Percentiles rank a stretch among this genome's conserved stretches.
These are phyloP conservation scores for Glaciozyma antarctica DNA, from an alignment of 768 basidiomycete genomes.

Conservation along the genomic window DNA sequence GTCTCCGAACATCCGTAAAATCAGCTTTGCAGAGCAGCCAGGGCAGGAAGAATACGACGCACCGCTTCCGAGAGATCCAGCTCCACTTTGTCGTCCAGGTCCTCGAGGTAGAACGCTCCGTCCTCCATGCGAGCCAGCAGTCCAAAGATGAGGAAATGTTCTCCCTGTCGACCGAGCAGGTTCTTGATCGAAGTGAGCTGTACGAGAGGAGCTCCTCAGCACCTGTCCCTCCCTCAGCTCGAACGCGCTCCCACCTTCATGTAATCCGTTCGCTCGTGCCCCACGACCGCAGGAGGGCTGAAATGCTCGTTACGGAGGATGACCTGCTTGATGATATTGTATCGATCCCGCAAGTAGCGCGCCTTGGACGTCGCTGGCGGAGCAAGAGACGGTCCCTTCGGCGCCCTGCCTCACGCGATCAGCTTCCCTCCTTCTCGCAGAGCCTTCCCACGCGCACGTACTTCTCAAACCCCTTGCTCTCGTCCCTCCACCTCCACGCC, in stretches of 20 bases:
- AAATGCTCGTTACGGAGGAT: constrained; percentile 94
- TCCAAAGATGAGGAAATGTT: constrained; percentile 84
- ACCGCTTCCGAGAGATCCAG: constrained; percentile 83
- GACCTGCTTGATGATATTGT: constrained; percentile 85
- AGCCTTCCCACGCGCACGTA: constrained; percentile 47
- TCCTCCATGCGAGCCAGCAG: constrained; percentile 85
- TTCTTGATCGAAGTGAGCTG: constrained; percentile 94
- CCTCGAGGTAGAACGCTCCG: constrained; percentile 82
- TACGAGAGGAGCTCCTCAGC: background rate
- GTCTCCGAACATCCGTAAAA: constrained; percentile 50
- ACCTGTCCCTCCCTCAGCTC: background rate
- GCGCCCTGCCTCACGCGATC: constrained; percentile 72
- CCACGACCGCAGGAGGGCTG: constrained; percentile 81
- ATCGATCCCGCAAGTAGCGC: constrained; percentile 66
- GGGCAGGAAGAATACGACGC: constrained; percentile 22
- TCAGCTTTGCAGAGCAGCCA: background rate
- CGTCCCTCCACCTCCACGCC: constrained; percentile 76
- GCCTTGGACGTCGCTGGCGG: constrained; percentile 77
- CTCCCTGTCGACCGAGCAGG: constrained; percentile 75
- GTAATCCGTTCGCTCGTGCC: constrained; percentile 69
- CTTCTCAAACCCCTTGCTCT: constrained; percentile 82
- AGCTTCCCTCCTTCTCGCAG: constrained; percentile 79
- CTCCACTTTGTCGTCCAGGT: constrained; percentile 79
- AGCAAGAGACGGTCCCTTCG: constrained; percentile 56
- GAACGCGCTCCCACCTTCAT: constrained; percentile 57